These are phyloP conservation scores for Nicotiana benthamiana DNA, from an alignment of 257 asterid species.

Conservation along the genomic window DNA sequence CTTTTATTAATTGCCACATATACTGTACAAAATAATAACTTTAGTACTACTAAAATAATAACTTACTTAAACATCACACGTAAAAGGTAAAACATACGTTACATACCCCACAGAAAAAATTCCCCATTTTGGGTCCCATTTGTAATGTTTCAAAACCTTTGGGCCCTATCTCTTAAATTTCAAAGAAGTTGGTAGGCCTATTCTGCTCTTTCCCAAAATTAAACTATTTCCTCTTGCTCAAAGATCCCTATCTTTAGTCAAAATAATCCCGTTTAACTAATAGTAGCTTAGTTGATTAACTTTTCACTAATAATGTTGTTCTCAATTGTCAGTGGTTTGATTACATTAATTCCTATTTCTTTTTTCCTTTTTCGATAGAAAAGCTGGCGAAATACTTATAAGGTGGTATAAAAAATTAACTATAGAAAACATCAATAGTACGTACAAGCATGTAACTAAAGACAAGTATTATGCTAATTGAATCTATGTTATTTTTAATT, in stretches of 20 bases:
- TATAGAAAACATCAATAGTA: conserved; percentile 1
- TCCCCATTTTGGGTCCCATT: conserved; percentile 13
- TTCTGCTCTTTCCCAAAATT: neutral
- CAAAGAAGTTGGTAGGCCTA: conserved; percentile 25
- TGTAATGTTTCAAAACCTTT: neutral
- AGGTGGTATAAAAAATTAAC: neutral
- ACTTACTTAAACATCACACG: neutral
- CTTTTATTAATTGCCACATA: neutral
- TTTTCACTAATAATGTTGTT: neutral
- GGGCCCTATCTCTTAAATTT: conserved; percentile 13
- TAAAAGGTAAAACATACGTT: neutral
- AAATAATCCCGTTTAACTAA: neutral
- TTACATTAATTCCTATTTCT: conserved; percentile 7
- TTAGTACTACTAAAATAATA: neutral
- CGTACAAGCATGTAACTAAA: neutral
- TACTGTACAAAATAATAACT: neutral
- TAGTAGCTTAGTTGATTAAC: no score
- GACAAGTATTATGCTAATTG: neutral
- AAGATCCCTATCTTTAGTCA: neutral
- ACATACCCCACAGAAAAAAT: neutral
- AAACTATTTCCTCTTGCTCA: neutral
- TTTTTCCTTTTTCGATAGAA: neutral
- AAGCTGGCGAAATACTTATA: neutral
- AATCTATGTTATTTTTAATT: conserved; percentile 11
- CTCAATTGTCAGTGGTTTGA: conserved; percentile 5